A percentile compares a stretch with the other conserved stretches of the same genome.
phyloP scores from a whole-genome alignment of 108 stramenopile species.

The Cyclotella choctawhatcheeana region DNA sequence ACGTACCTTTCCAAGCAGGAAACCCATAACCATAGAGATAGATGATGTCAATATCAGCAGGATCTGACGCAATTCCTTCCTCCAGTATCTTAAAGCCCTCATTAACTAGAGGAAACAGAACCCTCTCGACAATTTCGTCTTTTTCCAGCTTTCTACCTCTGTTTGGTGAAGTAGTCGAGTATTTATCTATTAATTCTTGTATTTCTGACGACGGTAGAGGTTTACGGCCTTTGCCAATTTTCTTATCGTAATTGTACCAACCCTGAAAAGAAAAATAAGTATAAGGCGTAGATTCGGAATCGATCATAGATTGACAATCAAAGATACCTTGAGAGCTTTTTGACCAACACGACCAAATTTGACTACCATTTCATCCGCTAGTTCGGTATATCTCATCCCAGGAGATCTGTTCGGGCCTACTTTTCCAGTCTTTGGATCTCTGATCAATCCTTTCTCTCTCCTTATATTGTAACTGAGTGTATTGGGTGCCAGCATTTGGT shows the following conservation, averaged over 20 bases:
- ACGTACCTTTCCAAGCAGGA: constrained; percentile 86
- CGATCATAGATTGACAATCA: not conserved
- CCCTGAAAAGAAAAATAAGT: constrained; percentile 49
- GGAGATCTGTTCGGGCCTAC: constrained; percentile 56
- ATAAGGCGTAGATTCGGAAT: not conserved
- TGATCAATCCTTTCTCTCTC: constrained; percentile 72
- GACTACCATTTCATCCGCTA: constrained; percentile 89
- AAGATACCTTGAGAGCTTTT: constrained; percentile 75
- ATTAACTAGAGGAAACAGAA: constrained; percentile 93
- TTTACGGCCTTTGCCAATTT: constrained; percentile 81
- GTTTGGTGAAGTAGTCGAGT: constrained; percentile 44
- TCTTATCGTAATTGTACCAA: constrained; percentile 89
- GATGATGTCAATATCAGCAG: constrained; percentile 95
- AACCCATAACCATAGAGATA: constrained; percentile 96
- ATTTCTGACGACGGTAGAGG: constrained; percentile 83
- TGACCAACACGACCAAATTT: constrained; percentile 90
- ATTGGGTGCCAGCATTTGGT: not conserved
- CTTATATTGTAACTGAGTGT: constrained; percentile 69
- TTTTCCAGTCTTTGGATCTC: constrained; percentile 52
- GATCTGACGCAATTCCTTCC: constrained; percentile 90
- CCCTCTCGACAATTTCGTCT: constrained; percentile 69
- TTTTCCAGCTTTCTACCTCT: constrained; percentile 43
- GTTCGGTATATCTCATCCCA: constrained; percentile 78
- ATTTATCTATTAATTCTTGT: constrained; percentile 57
- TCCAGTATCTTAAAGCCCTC: constrained; percentile 97